Conservation (phyloP, 164 flowering plant species). For the Tetracentron sinense region DNA sequence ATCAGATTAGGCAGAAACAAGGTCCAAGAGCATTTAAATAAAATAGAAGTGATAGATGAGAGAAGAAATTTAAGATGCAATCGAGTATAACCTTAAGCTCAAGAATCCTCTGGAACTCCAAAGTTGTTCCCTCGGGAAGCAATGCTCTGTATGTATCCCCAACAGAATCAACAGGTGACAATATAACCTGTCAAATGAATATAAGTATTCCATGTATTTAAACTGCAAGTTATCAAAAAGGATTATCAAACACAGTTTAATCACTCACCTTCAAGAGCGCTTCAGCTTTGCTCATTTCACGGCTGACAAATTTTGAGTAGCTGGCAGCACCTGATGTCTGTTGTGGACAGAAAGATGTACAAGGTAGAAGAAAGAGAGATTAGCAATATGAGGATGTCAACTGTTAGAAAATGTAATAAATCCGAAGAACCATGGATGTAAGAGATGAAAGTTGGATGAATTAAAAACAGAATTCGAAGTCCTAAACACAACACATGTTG, state of each 20-base stretch:
- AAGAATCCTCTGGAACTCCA: slow-evolving; percentile 86
- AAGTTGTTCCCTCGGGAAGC: slow-evolving; percentile 90
- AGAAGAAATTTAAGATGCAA: slow-evolving; percentile 3
- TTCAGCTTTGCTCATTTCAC: slow-evolving; percentile 99
- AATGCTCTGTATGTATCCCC: slow-evolving; percentile 92
- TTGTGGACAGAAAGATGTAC: background rate
- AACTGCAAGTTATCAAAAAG: background rate
- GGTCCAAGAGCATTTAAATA: no score
- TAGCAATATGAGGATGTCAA: background rate
- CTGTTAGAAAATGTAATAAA: background rate
- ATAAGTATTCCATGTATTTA: slow-evolving; percentile 1
- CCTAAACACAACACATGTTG: background rate
- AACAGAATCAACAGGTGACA: slow-evolving; percentile 91
- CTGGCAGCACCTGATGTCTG: slow-evolving; percentile 79
- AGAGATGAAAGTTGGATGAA: background rate
- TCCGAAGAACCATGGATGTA: background rate
- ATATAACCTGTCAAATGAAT: slow-evolving; percentile 60
- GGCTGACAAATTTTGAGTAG: slow-evolving; percentile 87
- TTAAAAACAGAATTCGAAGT: background rate
- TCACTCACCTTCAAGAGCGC: slow-evolving; percentile 79
- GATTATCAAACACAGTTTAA: slow-evolving; percentile 1
- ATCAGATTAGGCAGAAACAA: no score
- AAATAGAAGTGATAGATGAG: background rate
- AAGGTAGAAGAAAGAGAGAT: background rate
- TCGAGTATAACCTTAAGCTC: slow-evolving; percentile 76